A percentile compares a stretch with the other conserved stretches of the same genome.
Evolutionary conservation across 352 stramenopile genomes (phyloP).

Genomic region (Aphanomyces stellatus): DNA sequence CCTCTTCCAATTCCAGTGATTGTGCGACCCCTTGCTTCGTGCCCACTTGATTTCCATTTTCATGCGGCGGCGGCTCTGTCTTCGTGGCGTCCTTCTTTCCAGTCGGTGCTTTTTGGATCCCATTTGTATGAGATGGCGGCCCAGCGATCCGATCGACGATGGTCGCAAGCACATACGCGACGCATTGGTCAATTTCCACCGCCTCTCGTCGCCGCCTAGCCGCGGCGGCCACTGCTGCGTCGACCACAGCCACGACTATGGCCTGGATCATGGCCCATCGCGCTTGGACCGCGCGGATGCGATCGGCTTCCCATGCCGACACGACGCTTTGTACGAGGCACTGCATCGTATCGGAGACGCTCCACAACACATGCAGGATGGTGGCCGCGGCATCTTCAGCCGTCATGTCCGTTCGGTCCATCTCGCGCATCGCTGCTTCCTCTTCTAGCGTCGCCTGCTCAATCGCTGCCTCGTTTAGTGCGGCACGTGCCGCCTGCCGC

Average conservation of each 20-base stretch:
- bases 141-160: too few relatives aligned
- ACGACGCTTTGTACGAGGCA: background rate
- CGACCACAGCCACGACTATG: background rate
- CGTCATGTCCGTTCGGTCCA: background rate
- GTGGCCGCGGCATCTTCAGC: background rate
- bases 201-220: too few relatives aligned
- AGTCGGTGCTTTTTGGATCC: too few relatives aligned
- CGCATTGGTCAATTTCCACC: too few relatives aligned
- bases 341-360: background rate
- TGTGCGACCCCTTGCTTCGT: too few relatives aligned
- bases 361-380: background rate
- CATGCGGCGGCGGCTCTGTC: too few relatives aligned
- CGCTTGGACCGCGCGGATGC: background rate
- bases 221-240: background rate
- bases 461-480: background rate
- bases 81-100: too few relatives aligned
- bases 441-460: background rate
- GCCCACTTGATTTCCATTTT: too few relatives aligned
- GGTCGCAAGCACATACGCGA: too few relatives aligned
- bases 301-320: background rate
- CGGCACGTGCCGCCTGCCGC: background rate
- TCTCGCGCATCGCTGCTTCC: background rate
- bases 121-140: too few relatives aligned
- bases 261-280: background rate
- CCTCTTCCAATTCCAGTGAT: too few relatives aligned